These are phyloP conservation scores for Fusarium pseudoanthophilum DNA, from an alignment of 2,329 filamentous ascomycete genomes.

Conservation along the genomic window DNA sequence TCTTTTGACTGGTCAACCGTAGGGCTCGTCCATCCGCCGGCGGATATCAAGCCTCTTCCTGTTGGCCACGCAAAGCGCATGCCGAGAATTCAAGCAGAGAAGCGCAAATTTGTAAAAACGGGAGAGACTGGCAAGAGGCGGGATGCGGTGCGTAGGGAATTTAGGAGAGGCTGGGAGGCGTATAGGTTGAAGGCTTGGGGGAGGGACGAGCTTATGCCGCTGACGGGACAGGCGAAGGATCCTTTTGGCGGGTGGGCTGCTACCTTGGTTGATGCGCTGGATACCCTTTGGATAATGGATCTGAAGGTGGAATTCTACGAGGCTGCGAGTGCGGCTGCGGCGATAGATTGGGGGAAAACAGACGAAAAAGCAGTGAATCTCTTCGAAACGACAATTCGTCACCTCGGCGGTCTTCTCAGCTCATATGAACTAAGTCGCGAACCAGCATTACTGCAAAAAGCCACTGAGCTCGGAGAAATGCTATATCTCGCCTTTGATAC, in stretches of 20 bases:
- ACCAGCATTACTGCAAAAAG: slow-evolving; percentile 47
- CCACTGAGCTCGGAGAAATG: slow-evolving; percentile 56
- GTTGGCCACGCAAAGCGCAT: slow-evolving; percentile 40
- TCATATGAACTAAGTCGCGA: slow-evolving; percentile 63
- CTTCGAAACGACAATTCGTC: slow-evolving; percentile 67
- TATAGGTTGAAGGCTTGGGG: slow-evolving; percentile 65
- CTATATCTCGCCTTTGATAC: slow-evolving; percentile 66
- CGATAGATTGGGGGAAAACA: slow-evolving; percentile 64
- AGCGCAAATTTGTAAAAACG: slow-evolving; percentile 34
- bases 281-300: slow-evolving; percentile 72
- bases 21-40: slow-evolving; percentile 45
- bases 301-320: slow-evolving; percentile 60
- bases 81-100: slow-evolving; percentile 47
- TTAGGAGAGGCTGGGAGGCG: slow-evolving; percentile 57
- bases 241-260: slow-evolving; percentile 67
- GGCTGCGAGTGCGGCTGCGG: slow-evolving; percentile 60
- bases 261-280: slow-evolving; percentile 69
- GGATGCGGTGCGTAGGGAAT: slow-evolving; percentile 54
- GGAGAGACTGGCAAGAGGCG: slow-evolving; percentile 46
- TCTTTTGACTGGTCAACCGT: slow-evolving; percentile 48
- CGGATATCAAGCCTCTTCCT: slow-evolving; percentile 48
- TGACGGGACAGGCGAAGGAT: slow-evolving; percentile 58
- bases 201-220: slow-evolving; percentile 62
- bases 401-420: slow-evolving; percentile 62
- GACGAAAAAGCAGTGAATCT: slow-evolving; percentile 55